These are phyloP conservation scores for Claviceps sp. DNA, from an alignment of 2,329 filamentous ascomycete genomes.

Conservation along the genomic window DNA sequence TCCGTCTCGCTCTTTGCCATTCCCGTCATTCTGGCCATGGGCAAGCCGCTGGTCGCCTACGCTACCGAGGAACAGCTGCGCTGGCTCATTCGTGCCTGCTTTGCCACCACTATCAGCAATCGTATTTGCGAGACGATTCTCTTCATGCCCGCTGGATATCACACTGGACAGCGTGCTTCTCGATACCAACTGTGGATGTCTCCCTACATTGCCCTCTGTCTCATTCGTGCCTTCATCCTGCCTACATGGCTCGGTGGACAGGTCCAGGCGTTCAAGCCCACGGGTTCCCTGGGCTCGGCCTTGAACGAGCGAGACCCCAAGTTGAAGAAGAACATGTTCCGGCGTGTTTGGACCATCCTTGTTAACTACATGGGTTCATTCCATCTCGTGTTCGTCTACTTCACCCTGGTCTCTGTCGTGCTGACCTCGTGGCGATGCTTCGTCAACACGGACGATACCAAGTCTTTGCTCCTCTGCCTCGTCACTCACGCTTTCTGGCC, in stretches of 20 bases:
- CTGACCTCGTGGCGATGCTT: constrained; percentile 39
- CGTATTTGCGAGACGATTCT: constrained; percentile 44
- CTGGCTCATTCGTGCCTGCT: constrained; percentile 44
- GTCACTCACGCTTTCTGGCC: constrained; percentile 51
- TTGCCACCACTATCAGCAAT: constrained; percentile 34
- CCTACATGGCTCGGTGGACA: constrained; percentile 47
- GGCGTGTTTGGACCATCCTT: constrained; percentile 39
- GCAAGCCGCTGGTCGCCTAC: constrained; percentile 44
- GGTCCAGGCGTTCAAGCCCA: constrained; percentile 45
- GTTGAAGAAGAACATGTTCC: constrained; percentile 36
- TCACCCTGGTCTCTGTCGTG: constrained; percentile 36
- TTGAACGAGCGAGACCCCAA: constrained; percentile 45
- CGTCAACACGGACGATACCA: constrained; percentile 21
- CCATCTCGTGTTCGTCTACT: constrained; percentile 40
- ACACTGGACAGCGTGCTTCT: constrained; percentile 42
- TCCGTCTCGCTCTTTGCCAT: constrained; percentile 43
- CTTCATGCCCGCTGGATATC: constrained; percentile 46
- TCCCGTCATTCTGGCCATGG: constrained; percentile 43
- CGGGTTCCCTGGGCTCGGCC: constrained; percentile 40
- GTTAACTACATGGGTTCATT: constrained; percentile 42
- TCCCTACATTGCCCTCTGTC: constrained; percentile 44
- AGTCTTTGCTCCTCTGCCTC: constrained; percentile 34
- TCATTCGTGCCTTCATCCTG: constrained; percentile 43
- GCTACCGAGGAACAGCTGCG: constrained; percentile 38
- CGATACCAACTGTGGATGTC: constrained; percentile 50